Evolutionary conservation across 2,329 filamentous ascomycete species (phyloP).

Genomic region (Colletotrichum australisinense): DNA sequence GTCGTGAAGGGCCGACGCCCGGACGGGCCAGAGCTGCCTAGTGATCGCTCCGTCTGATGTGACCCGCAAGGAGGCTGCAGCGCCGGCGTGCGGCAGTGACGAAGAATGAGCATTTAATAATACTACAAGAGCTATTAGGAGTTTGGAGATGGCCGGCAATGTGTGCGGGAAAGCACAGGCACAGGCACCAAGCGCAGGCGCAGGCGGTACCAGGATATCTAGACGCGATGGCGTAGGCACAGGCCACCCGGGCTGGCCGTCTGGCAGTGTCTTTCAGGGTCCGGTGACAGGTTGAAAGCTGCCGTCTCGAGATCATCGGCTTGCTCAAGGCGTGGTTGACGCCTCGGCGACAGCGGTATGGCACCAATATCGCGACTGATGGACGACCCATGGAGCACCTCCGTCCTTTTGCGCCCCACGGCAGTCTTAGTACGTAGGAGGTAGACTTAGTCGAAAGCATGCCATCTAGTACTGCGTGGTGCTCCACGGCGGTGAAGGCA

Average conservation of each 20-base stretch:
- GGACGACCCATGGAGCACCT: constrained; percentile 9
- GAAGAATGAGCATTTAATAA: constrained; percentile 25
- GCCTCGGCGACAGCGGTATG: constrained; percentile 25
- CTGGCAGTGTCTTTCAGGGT: constrained; percentile 26
- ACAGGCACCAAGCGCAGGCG: constrained; percentile 18
- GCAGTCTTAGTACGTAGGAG: background rate
- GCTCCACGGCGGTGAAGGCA: constrained; percentile 30
- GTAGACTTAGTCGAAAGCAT: background rate
- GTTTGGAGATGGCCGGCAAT: background rate
- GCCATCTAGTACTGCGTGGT: constrained; percentile 1
- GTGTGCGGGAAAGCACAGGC: constrained; percentile 5
- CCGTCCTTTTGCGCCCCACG: background rate
- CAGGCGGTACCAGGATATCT: constrained; percentile 1
- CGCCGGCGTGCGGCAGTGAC: constrained; percentile 13
- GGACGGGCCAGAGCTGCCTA: background rate
- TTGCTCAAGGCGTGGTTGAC: background rate
- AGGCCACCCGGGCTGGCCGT: constrained; percentile 30
- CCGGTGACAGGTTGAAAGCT: constrained; percentile 27
- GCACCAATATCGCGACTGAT: constrained; percentile 10
- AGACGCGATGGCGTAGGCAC: constrained; percentile 17
- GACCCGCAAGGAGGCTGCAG: constrained; percentile 12
- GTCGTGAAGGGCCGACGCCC: background rate
- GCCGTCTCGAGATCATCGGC: background rate
- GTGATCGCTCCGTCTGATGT: constrained; percentile 9
- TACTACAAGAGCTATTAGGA: constrained; percentile 19